Base-by-base conservation (phyloP, 371 early-diverging fungal species). In the Fennellomyces sp. region DNA sequence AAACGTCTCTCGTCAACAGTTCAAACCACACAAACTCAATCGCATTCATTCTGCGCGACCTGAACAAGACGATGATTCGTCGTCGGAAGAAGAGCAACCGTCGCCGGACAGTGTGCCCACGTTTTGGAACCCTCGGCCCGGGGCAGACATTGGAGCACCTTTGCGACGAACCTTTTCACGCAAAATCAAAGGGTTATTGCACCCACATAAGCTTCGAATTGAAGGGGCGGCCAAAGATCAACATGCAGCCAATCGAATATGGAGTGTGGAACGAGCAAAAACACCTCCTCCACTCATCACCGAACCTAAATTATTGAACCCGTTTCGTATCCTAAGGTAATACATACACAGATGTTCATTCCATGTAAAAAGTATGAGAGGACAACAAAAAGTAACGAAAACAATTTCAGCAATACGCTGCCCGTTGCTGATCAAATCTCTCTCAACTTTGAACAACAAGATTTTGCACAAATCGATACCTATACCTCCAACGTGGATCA, bases 401-500 rank as follows among this genome's bases (percentile, higher is more conserved):
- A n/a, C 2, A 0, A 3, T 41, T 13, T 3, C 61, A 68, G 75
- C 26, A 61, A 65, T 35, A 61, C 68, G 2, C 28, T 60, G 52
- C 60, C 63, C 2, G 60, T 68, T 6, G 65, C 65, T 2, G 66
- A 66, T 5, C 33, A 41, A 3, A 30, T 55, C 11, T 33, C 58
- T 1, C 39, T 67, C n/a, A 33, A 52, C 15, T 68, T 70, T 42
- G 36, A 56, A n/a, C 64, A 72, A 11, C 17, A 58, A 26, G 75
- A 78, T 28, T 83, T 84, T 66, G 56, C 27, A 3, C 83, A 83
- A 48, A 70, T 84, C 12, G 84, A 86, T 58, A 76, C 74, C 5
- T 79, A 84, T 33, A 83, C 83, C 5, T 68, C 80, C 28, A 81
- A 79, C 52, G 83, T 86, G 3, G 77, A 83, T 47, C 86, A 86